Percentiles rank a stretch among this genome's conserved stretches.
phyloP scores from a whole-genome alignment of 2,329 filamentous ascomycete species.

The Sporothrix pallida region DNA sequence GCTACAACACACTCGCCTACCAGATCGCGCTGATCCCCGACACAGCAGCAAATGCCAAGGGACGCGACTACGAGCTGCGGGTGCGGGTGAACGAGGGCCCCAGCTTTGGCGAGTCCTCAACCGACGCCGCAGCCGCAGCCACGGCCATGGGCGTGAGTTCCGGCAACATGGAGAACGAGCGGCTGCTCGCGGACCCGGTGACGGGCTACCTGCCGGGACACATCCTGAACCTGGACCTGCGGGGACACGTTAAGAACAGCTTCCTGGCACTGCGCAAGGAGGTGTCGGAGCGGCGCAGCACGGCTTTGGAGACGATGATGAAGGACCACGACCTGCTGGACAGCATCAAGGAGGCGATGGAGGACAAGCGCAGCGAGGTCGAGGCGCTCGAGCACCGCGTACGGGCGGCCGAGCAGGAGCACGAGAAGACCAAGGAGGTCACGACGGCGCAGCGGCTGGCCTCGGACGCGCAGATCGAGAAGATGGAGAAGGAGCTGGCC shows the following conservation, averaged over 20 bases:
- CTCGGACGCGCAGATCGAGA: conserved; percentile 93
- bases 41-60: conserved; percentile 83
- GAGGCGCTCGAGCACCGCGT: conserved; percentile 89
- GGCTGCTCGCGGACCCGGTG: conserved; percentile 78
- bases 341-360: conserved; percentile 93
- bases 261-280: conserved; percentile 83
- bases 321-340: conserved; percentile 93
- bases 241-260: conserved; percentile 78
- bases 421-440: conserved; percentile 88
- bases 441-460: conserved; percentile 86
- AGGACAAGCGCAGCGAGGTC: conserved; percentile 91
- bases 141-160: neutral
- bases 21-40: conserved; percentile 88
- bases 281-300: conserved; percentile 84
- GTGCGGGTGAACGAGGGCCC: conserved; percentile 80
- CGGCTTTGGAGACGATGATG: conserved; percentile 86
- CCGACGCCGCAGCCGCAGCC: neutral
- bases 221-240: conserved; percentile 85
- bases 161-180: conserved; percentile 64
- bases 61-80: conserved; percentile 80
- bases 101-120: conserved; percentile 70
- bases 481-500: conserved; percentile 97
- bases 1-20: conserved; percentile 93
- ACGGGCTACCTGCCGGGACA: conserved; percentile 91
- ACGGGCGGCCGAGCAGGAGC: conserved; percentile 87